Percentiles rank a stretch among this genome's conserved stretches.
Conservation (phyloP, 352 stramenopile species). For the Globisporangium mamillatum region DNA sequence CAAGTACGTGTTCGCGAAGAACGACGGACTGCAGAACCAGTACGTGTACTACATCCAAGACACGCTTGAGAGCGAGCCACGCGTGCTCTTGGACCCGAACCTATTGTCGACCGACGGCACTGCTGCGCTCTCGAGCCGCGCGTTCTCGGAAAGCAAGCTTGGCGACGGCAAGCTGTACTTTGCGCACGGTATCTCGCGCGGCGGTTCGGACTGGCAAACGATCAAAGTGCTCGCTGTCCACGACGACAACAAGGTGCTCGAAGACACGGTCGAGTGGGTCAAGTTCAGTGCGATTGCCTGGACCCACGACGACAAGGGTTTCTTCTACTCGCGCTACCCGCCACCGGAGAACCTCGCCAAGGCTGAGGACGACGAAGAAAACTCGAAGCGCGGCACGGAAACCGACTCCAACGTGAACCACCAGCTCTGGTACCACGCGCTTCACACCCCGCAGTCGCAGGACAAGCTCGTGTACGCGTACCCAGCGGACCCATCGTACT, state of each 20-base stretch:
- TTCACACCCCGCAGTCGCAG: slow-evolving; percentile 66
- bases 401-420: slow-evolving; percentile 78
- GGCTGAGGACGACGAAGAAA: slow-evolving; percentile 25
- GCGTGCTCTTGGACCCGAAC: slow-evolving; percentile 84
- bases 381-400: slow-evolving; percentile 70
- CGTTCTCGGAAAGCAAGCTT: slow-evolving; percentile 72
- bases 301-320: slow-evolving; percentile 80
- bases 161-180: slow-evolving; percentile 74
- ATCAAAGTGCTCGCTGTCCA: slow-evolving; percentile 83
- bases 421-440: slow-evolving; percentile 76
- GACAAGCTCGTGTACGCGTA: slow-evolving; percentile 80
- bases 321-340: slow-evolving; percentile 86
- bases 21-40: slow-evolving; percentile 88
- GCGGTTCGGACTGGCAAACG: slow-evolving; percentile 86
- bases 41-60: slow-evolving; percentile 87
- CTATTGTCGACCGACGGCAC: slow-evolving; percentile 72
- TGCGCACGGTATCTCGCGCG: slow-evolving; percentile 76
- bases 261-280: slow-evolving; percentile 84
- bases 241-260: slow-evolving; percentile 61
- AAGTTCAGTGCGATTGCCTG: slow-evolving; percentile 85
- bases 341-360: slow-evolving; percentile 56
- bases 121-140: slow-evolving; percentile 52
- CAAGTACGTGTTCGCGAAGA: slow-evolving; percentile 87
- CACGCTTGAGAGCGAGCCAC: slow-evolving; percentile 50
- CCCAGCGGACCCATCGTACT: slow-evolving; percentile 71